phyloP scores from a whole-genome alignment of 2,329 filamentous ascomycete species.

The Neonectria ditissima region DNA sequence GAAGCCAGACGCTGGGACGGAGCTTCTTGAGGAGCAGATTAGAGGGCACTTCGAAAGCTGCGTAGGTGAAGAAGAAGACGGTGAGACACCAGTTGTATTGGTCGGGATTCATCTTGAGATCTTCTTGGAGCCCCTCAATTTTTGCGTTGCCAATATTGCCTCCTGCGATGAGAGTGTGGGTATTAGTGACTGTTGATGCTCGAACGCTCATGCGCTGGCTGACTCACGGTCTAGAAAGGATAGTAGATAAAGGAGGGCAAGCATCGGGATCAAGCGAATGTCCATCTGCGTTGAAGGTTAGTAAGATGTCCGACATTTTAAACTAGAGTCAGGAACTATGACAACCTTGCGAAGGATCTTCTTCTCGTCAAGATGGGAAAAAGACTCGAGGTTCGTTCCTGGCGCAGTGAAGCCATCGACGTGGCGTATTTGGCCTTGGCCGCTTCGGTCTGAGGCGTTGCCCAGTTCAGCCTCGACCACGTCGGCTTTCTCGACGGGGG shows the following conservation, averaged over 20 bases:
- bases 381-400: constrained; percentile 39
- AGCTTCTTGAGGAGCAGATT: constrained; percentile 82
- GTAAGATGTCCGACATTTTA: neutral
- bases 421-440: constrained; percentile 24
- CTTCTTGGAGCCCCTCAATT: constrained; percentile 67
- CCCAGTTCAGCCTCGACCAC: constrained; percentile 40
- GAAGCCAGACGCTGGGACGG: constrained; percentile 79
- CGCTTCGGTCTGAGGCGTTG: constrained; percentile 18
- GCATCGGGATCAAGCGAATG: constrained; percentile 66
- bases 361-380: constrained; percentile 59
- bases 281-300: constrained; percentile 57
- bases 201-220: no score
- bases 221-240: constrained; percentile 72
- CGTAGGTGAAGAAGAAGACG: constrained; percentile 84
- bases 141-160: constrained; percentile 72
- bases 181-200: neutral
- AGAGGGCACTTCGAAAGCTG: constrained; percentile 80
- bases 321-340: neutral
- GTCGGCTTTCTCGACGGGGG: constrained; percentile 37
- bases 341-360: constrained; percentile 67
- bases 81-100: constrained; percentile 78
- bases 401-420: constrained; percentile 32
- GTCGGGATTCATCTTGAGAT: constrained; percentile 67
- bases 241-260: constrained; percentile 76
- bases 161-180: constrained; percentile 43